Evolutionary conservation across 2,329 filamentous ascomycete genomes (phyloP), one percentile per base, ranked within the genome.

Genomic region (Didymella arachidicola): DNA sequence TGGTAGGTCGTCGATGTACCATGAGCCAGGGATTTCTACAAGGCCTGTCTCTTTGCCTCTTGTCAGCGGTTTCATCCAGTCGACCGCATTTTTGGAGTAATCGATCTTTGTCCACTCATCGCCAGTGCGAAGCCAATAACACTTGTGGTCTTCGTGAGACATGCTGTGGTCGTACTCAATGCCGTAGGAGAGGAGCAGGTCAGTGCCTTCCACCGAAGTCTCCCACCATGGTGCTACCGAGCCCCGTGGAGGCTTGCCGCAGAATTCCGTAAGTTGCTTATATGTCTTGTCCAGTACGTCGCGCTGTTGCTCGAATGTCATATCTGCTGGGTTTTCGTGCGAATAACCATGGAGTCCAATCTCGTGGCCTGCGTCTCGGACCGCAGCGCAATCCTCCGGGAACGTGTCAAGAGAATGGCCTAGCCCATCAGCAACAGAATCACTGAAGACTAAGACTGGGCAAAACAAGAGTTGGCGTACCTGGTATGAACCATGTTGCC

Each of bases 141-240:
- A 81, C 69, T 87, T 83, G 59, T 83, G 86, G 70, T 89, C 88
- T 42, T 89, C 79, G 68, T 89, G 86, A 50, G 78, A 82, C 83
- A 90, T 88, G 57, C 80, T 84, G 67, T 90, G 87, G 64, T 90
- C 87, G 65, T 90, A 90, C 65, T 89, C 86, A 52, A 90, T 85
- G 11, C 87, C 87, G 66, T 89, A 89, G 53, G 81, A 82, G 5
- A 89, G 79, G 66, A 89, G 78, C 25, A 90, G 74, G 64, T 89
- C 84, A 0, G 85, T 84, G 2, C 87, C 88, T 70, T 91, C 89
- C 60, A 84, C 82, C 61, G 84, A 87, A 0, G 85, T 87, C 69
- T 92, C 89, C 89, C 89, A 92, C 83, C 85, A 93, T 0, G 90
- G 90, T 0, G 89, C 90, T 0, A 92, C 89, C 39, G 84, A 89